A percentile compares a stretch with the other conserved stretches of the same genome.
These are phyloP conservation scores for Stephanodiscus minutulus DNA, from an alignment of 108 stramenopile species.

Conservation along the genomic window DNA sequence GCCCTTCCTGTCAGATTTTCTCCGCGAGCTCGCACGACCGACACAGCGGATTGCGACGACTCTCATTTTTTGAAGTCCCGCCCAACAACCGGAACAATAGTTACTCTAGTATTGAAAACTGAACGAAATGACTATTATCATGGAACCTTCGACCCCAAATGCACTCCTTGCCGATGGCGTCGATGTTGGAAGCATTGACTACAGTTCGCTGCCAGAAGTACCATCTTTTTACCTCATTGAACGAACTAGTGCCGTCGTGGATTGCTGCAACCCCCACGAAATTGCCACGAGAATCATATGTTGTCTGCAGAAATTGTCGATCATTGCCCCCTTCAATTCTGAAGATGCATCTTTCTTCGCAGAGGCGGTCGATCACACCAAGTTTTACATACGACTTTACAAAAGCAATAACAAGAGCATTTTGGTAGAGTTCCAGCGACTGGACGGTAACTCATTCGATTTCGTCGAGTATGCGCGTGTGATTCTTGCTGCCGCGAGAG, in stretches of 20 bases:
- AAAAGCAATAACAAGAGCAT: slow-evolving; percentile 10
- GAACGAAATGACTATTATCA: neutral
- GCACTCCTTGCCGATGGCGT: neutral
- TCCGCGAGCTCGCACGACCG: too few species aligned
- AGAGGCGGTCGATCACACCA: slow-evolving; percentile 37
- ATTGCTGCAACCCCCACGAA: slow-evolving; percentile 22
- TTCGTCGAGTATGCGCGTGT: slow-evolving; percentile 22
- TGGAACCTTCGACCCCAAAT: neutral
- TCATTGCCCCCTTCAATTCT: slow-evolving; percentile 23
- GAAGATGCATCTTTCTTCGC: slow-evolving; percentile 28
- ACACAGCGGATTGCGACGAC: too few species aligned
- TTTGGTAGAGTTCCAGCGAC: slow-evolving; percentile 33
- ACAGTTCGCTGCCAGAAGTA: slow-evolving; percentile 25
- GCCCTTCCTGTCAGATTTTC: too few species aligned
- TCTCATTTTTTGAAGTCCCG: too few species aligned
- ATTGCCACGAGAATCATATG: slow-evolving; percentile 21
- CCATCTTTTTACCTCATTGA: slow-evolving; percentile 29
- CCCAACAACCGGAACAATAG: neutral
- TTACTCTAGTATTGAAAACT: too few species aligned
- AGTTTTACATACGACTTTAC: slow-evolving; percentile 27
- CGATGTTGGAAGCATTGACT: slow-evolving; percentile 3
- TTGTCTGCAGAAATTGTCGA: slow-evolving; percentile 36
- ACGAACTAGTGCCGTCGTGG: slow-evolving; percentile 25
- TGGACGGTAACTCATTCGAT: slow-evolving; percentile 24
- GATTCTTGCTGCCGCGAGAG: slow-evolving; percentile 25